Conservation (phyloP, 106 monocot genomes). For the Agapanthus africanus region DNA sequence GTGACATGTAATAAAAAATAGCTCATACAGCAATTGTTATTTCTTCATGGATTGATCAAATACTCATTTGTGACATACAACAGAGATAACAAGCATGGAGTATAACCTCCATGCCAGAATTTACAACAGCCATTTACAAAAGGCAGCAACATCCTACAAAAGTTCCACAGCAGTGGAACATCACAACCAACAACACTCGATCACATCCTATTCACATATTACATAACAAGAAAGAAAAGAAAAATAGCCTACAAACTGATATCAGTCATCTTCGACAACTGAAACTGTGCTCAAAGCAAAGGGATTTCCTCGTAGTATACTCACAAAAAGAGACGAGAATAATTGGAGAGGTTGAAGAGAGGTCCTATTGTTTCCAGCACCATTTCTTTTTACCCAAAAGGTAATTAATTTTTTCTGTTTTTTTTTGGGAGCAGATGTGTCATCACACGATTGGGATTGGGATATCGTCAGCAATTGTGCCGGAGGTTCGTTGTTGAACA, state of each 20-base stretch:
- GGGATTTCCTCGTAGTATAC: background rate
- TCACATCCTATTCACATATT: conserved; percentile 3
- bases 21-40: too few species aligned
- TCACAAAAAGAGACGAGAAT: conserved; percentile 8
- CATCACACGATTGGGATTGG: conserved; percentile 30
- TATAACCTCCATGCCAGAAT: background rate
- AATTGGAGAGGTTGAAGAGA: background rate
- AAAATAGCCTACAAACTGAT: background rate
- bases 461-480: conserved; percentile 14
- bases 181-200: background rate
- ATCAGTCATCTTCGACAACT: conserved; percentile 19
- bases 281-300: conserved; percentile 11
- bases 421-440: background rate
- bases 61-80: conserved; percentile 8
- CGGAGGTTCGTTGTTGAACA: conserved; percentile 41
- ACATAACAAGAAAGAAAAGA: background rate
- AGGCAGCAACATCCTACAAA: background rate
- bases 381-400: background rate
- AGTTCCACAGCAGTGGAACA: background rate
- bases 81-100: conserved; percentile 8
- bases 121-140: conserved; percentile 7
- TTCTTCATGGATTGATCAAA: background rate
- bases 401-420: background rate
- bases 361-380: background rate
- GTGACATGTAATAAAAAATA: too few species aligned